Evolutionary conservation across 73 alveolate species (phyloP).

Genomic region (Symbiodinium pilosum): DNA sequence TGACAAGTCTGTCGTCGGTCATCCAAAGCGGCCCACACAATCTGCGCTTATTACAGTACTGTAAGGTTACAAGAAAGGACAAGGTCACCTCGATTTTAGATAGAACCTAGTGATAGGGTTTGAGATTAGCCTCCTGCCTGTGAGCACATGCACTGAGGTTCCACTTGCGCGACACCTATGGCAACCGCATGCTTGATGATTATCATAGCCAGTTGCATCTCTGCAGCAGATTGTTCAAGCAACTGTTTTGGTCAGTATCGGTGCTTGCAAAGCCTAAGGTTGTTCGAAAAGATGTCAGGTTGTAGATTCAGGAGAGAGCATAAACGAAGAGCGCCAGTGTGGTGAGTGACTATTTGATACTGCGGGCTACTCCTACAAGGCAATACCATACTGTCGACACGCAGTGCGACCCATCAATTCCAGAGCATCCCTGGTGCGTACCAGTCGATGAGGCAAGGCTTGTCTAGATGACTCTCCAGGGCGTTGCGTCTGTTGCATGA

Average conservation of each 20-base stretch:
- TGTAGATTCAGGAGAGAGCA: no score
- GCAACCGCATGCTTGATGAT: constrained; percentile 65
- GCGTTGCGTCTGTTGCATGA: no score
- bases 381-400: constrained; percentile 15
- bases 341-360: background rate
- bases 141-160: constrained; percentile 1
- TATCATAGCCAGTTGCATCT: constrained; percentile 19
- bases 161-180: constrained; percentile 74
- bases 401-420: constrained; percentile 18
- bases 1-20: no score
- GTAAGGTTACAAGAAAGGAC: background rate
- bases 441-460: constrained; percentile 70
- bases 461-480: background rate
- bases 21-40: background rate
- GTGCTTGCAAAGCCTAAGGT: background rate
- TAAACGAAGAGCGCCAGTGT: no score
- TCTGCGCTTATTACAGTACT: background rate
- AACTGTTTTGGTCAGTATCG: background rate
- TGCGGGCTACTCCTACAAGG: background rate
- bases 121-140: background rate
- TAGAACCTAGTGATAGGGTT: background rate
- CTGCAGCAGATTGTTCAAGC: background rate
- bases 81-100: no score
- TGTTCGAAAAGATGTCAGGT: no score
- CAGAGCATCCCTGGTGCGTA: constrained; percentile 14